A percentile compares a stretch with the other conserved stretches of the same genome.
Conservation (phyloP, 2,329 filamentous ascomycete genomes). For the Diaporthe longicolla region DNA sequence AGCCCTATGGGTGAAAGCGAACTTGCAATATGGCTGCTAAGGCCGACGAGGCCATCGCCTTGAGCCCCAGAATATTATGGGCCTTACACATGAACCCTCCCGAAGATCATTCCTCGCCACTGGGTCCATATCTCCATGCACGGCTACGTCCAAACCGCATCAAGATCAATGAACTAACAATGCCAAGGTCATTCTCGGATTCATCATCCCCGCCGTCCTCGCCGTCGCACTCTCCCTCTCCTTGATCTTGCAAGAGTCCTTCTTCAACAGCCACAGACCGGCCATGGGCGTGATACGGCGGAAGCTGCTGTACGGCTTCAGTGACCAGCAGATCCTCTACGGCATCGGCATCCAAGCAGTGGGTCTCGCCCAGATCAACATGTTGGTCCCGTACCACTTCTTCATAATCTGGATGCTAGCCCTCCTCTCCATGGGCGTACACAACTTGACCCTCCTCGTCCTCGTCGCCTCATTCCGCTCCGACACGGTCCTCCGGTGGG, state of each 20-base stretch:
- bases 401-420: constrained; percentile 77
- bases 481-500: constrained; percentile 77
- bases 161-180: constrained; percentile 5
- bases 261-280: constrained; percentile 33
- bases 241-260: constrained; percentile 41
- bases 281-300: constrained; percentile 56
- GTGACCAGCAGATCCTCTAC: constrained; percentile 78
- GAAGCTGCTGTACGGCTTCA: constrained; percentile 75
- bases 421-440: constrained; percentile 74
- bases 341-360: constrained; percentile 78
- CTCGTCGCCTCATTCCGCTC: constrained; percentile 76
- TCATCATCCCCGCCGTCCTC: constrained; percentile 40
- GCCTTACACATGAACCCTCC: not conserved
- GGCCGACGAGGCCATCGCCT: not conserved
- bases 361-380: constrained; percentile 70
- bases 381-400: constrained; percentile 77
- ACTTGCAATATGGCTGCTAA: not conserved
- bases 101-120: not conserved
- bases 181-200: constrained; percentile 40
- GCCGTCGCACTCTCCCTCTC: constrained; percentile 40
- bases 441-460: constrained; percentile 75
- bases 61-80: not conserved
- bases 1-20: not conserved
- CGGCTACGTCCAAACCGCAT: not conserved
- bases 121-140: not conserved